Conservation (phyloP, 2,329 filamentous ascomycete species). For the Cytospora schulzeri region DNA sequence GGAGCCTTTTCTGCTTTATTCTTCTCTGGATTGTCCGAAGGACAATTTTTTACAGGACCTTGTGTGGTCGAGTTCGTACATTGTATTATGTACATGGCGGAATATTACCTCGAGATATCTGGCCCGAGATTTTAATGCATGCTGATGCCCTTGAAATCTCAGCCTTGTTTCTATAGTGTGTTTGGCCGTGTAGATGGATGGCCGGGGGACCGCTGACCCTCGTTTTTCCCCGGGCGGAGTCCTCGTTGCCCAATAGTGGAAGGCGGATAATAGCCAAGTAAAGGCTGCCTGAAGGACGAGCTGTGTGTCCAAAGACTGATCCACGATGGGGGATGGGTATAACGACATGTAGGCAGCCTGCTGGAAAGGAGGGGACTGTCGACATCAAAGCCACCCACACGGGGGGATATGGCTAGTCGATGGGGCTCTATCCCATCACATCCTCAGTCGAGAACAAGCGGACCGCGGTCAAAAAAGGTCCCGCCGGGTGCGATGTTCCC, state of each 20-base stretch:
- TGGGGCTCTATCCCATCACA: neutral
- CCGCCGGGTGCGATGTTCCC: neutral
- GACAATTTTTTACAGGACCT: conserved; percentile 17
- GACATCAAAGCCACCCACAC: neutral
- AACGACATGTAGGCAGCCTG: neutral
- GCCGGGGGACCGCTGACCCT: neutral
- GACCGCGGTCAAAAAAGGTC: neutral
- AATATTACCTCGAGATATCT: neutral
- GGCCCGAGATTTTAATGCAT: conserved; percentile 6
- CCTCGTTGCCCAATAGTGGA: neutral
- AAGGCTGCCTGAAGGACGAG: neutral
- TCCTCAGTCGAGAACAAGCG: neutral
- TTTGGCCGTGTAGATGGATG: neutral
- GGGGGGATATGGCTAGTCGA: neutral
- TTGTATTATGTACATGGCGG: conserved; percentile 23
- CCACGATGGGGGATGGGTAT: neutral
- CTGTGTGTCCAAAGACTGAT: neutral
- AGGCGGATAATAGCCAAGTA: neutral
- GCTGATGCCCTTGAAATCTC: neutral
- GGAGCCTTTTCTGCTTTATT: conserved; percentile 1
- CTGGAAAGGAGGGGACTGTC: neutral
- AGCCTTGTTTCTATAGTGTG: neutral
- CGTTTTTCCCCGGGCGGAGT: neutral
- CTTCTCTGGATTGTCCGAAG: conserved; percentile 18
- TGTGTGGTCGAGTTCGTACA: conserved; percentile 16